Evolutionary conservation across 2,329 filamentous ascomycete species (phyloP).

Genomic region (Paraphaeosphaeria minitans): DNA sequence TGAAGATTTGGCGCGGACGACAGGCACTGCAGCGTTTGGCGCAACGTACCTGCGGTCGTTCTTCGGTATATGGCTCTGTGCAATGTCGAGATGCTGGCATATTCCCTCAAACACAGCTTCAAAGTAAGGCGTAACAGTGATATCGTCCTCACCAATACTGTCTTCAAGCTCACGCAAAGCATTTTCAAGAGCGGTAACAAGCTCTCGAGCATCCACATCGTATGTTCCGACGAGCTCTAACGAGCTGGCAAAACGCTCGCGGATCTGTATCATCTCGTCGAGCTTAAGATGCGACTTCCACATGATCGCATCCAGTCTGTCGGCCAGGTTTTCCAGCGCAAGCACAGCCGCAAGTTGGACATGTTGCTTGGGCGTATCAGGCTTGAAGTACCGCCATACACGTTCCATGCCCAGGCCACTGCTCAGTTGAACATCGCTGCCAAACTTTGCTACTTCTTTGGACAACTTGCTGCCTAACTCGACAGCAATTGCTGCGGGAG

Average conservation of each 20-base stretch:
- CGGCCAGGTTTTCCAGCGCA: constrained; percentile 52
- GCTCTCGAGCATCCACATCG: constrained; percentile 35
- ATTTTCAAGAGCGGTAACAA: constrained; percentile 33
- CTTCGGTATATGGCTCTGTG: constrained; percentile 16
- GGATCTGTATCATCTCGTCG: constrained; percentile 44
- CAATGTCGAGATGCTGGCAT: constrained; percentile 44
- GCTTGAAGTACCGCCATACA: constrained; percentile 76
- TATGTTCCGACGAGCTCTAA: constrained; percentile 37
- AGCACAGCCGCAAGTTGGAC: constrained; percentile 48
- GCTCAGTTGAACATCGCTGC: constrained; percentile 70
- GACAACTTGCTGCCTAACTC: constrained; percentile 31
- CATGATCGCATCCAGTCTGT: constrained; percentile 51
- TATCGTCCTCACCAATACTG: constrained; percentile 33
- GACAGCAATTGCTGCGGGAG: constrained; percentile 25
- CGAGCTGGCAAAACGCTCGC: constrained; percentile 41
- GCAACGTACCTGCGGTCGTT: constrained; percentile 10
- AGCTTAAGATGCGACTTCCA: constrained; percentile 42
- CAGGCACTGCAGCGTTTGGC: constrained; percentile 18
- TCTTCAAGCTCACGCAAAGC: constrained; percentile 40
- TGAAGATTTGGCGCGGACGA: constrained; percentile 33
- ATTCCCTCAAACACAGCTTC: constrained; percentile 45
- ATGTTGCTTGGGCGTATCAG: constrained; percentile 55
- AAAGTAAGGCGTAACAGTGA: constrained; percentile 39
- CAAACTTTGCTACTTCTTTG: constrained; percentile 56
- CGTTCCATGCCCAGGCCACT: constrained; percentile 81